A percentile compares a stretch with the other conserved stretches of the same genome.
Conservation (phyloP, 176 grass and related monocot genomes). For the Oryza glaberrima region DNA sequence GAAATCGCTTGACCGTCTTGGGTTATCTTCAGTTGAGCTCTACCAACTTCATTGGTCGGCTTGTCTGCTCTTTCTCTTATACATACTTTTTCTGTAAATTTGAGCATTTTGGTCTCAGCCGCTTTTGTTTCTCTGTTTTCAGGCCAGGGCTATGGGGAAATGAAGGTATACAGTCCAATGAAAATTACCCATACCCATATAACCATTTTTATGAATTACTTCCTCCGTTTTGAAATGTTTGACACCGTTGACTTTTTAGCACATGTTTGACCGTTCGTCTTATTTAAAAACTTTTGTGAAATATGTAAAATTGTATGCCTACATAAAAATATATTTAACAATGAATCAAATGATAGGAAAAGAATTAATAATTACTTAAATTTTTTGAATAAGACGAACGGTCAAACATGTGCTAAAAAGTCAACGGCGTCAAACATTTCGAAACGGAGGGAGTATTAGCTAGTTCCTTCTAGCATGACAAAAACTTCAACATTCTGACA, state of each 20-base stretch:
- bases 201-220: neutral
- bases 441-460: too few species aligned
- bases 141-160: slow-evolving; percentile 98
- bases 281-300: too few species aligned
- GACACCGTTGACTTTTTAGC: too few species aligned
- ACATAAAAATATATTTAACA: too few species aligned
- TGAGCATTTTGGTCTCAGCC: slow-evolving; percentile 1
- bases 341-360: too few species aligned
- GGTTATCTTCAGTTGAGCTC: slow-evolving; percentile 76
- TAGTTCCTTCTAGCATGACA: neutral
- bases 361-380: too few species aligned
- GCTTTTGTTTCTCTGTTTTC: slow-evolving; percentile 38
- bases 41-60: slow-evolving; percentile 94
- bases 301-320: too few species aligned
- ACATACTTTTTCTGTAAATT: neutral
- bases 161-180: slow-evolving; percentile 57
- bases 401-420: too few species aligned
- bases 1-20: slow-evolving; percentile 73
- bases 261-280: too few species aligned
- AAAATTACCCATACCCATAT: neutral
- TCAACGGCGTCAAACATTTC: too few species aligned
- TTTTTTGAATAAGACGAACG: too few species aligned
- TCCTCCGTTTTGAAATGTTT: too few species aligned
- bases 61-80: neutral
- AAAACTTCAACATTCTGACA: slow-evolving; percentile 8